Evolutionary conservation across 2,329 filamentous ascomycete genomes (phyloP).

Genomic region (Corniculantispora saksenae): DNA sequence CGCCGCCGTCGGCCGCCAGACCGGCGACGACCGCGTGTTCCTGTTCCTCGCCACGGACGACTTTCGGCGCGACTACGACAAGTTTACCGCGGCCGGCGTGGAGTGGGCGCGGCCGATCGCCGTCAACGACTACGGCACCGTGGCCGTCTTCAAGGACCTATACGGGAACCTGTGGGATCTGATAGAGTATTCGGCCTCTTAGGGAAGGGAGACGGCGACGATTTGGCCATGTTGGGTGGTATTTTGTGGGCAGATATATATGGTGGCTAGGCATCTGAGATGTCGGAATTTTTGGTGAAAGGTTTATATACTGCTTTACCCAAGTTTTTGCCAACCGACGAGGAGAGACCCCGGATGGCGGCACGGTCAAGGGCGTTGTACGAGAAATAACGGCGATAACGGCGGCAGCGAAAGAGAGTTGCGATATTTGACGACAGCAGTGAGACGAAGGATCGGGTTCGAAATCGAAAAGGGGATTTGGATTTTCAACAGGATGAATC

Average conservation of each 20-base stretch:
- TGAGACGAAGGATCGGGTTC: neutral
- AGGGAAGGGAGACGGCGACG: too few relatives aligned
- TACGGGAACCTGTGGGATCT: constrained; percentile 24
- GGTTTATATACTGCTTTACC: neutral
- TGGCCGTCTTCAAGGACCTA: constrained; percentile 23
- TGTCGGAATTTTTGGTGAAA: neutral
- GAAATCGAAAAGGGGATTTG: neutral
- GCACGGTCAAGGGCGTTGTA: neutral
- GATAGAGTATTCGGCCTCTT: constrained; percentile 3
- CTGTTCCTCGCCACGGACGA: constrained; percentile 24
- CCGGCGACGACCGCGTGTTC: constrained; percentile 22
- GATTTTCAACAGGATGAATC: too few relatives aligned
- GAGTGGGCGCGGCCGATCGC: constrained; percentile 19
- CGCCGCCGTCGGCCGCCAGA: constrained; percentile 20
- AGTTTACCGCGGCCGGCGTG: constrained; percentile 10
- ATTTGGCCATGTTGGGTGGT: too few relatives aligned
- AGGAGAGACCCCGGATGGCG: neutral
- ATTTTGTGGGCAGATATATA: too few relatives aligned
- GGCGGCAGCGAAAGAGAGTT: neutral
- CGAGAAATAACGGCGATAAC: neutral
- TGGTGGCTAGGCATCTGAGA: too few relatives aligned
- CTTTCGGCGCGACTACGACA: constrained; percentile 16
- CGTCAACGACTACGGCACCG: constrained; percentile 19
- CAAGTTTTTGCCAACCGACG: neutral
- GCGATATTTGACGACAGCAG: neutral